Evolutionary conservation across 257 asterid genomes (phyloP).

Genomic region (Eustoma russellianum): DNA sequence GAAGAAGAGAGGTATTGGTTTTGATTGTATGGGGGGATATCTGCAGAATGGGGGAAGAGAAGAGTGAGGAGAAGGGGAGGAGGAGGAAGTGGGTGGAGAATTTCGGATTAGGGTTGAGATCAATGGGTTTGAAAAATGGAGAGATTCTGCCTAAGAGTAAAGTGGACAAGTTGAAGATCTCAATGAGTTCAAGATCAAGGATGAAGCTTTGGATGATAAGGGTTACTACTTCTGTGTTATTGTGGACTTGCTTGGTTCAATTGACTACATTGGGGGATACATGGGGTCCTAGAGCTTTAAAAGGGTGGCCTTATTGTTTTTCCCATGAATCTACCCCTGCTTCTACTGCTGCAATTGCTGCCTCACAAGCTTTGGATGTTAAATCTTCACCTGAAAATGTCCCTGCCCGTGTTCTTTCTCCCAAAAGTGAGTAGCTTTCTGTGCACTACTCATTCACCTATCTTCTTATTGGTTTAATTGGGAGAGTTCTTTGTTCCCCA

Average conservation of each 20-base stretch:
- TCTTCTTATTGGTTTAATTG: background rate
- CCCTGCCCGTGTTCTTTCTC: conserved; percentile 63
- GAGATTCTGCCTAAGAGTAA: conserved; percentile 33
- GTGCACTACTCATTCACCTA: background rate
- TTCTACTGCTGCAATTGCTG: background rate
- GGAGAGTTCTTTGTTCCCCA: no score
- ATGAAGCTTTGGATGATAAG: conserved; percentile 93
- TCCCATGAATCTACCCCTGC: conserved; percentile 54
- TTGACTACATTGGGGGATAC: conserved; percentile 78
- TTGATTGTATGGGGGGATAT: conserved; percentile 34
- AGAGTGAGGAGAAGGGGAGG: conserved; percentile 29
- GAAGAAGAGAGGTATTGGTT: conserved; percentile 4
- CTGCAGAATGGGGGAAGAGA: conserved; percentile 41
- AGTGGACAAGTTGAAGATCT: conserved; percentile 63
- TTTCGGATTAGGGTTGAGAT: conserved; percentile 13
- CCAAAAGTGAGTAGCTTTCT: conserved; percentile 61
- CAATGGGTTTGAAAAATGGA: conserved; percentile 62
- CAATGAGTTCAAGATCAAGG: conserved; percentile 64
- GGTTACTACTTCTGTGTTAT: conserved; percentile 64
- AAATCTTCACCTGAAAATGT: conserved; percentile 39
- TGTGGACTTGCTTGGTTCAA: conserved; percentile 93
- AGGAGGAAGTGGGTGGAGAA: conserved; percentile 36
- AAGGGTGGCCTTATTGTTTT: conserved; percentile 93
- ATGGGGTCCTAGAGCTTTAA: conserved; percentile 80
- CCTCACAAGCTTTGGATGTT: conserved; percentile 32